Evolutionary conservation across 139 green algal genomes (phyloP).

Genomic region (Medakamo hakoo): DNA sequence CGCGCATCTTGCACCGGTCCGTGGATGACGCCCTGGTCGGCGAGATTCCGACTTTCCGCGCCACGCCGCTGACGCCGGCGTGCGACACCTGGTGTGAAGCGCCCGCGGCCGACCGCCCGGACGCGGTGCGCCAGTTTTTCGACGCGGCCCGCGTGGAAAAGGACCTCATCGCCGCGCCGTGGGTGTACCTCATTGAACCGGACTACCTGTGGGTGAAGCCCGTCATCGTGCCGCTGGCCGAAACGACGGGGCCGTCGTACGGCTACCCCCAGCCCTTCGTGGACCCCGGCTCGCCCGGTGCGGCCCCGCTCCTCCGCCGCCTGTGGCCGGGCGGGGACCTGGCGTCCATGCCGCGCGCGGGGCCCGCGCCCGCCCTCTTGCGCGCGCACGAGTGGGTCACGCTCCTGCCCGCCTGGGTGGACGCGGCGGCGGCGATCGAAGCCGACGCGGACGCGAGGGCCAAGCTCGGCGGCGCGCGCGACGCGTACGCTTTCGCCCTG

Average conservation of each 20-base stretch:
- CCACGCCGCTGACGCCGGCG: slow-evolving; percentile 25
- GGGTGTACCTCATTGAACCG: slow-evolving; percentile 69
- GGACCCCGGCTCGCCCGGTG: slow-evolving; percentile 19
- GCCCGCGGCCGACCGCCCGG: slow-evolving; percentile 63
- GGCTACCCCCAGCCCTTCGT: slow-evolving; percentile 67
- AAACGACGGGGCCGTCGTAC: slow-evolving; percentile 13
- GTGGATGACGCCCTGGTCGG: slow-evolving; percentile 45
- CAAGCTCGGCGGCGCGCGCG: neutral
- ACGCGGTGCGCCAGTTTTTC: slow-evolving; percentile 64
- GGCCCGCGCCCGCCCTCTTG: slow-evolving; percentile 26
- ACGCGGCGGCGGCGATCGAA: neutral
- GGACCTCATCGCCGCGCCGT: slow-evolving; percentile 32
- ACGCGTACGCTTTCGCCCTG: neutral
- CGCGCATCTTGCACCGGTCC: slow-evolving; percentile 67
- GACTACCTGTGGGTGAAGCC: slow-evolving; percentile 72
- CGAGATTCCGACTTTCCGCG: slow-evolving; percentile 39
- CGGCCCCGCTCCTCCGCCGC: neutral
- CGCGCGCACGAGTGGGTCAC: slow-evolving; percentile 9
- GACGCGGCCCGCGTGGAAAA: slow-evolving; percentile 28
- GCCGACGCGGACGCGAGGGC: neutral
- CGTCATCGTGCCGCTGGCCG: slow-evolving; percentile 15
- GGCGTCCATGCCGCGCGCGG: slow-evolving; percentile 20
- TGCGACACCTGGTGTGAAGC: slow-evolving; percentile 67
- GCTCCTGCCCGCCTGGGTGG: neutral
- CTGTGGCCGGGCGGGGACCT: slow-evolving; percentile 28